phyloP scores from a whole-genome alignment of 2,329 filamentous ascomycete species.

The Chalara sp. region DNA sequence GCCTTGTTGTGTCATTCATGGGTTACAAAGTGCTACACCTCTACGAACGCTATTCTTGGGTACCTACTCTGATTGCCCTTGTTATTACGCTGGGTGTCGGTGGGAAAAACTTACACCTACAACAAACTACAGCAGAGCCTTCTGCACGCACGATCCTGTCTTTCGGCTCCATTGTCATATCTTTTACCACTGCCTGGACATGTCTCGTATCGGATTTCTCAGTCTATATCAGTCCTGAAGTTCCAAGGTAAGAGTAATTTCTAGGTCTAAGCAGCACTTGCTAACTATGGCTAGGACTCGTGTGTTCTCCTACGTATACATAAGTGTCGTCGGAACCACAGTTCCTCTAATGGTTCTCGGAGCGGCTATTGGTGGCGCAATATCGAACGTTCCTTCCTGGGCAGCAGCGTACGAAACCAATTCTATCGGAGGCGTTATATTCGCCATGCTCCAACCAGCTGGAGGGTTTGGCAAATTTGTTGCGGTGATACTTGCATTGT shows the following conservation, averaged over 20 bases:
- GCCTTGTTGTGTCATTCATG: slow-evolving; percentile 54
- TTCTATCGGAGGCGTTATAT: slow-evolving; percentile 51
- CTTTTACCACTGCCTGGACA: slow-evolving; percentile 57
- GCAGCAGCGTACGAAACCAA: slow-evolving; percentile 43
- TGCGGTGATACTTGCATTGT: slow-evolving; percentile 51
- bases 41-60: slow-evolving; percentile 52
- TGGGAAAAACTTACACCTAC: slow-evolving; percentile 40
- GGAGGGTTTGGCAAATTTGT: slow-evolving; percentile 58
- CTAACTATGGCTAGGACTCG: slow-evolving; percentile 17
- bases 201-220: slow-evolving; percentile 53
- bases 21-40: slow-evolving; percentile 51
- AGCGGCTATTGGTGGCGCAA: slow-evolving; percentile 54
- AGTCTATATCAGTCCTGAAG: slow-evolving; percentile 52
- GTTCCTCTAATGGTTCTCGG: slow-evolving; percentile 56
- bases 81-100: slow-evolving; percentile 50
- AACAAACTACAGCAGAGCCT: slow-evolving; percentile 33
- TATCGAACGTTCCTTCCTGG: slow-evolving; percentile 47
- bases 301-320: slow-evolving; percentile 49
- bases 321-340: slow-evolving; percentile 47
- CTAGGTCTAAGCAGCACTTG: not conserved
- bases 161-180: slow-evolving; percentile 55
- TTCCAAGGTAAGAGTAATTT: slow-evolving; percentile 34
- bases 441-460: slow-evolving; percentile 49
- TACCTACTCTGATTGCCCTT: slow-evolving; percentile 47
- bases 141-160: slow-evolving; percentile 39